A percentile compares a stretch with the other conserved stretches of the same genome.
Evolutionary conservation across 2,329 filamentous ascomycete genomes (phyloP).

Genomic region (Celoporthe dispersa): DNA sequence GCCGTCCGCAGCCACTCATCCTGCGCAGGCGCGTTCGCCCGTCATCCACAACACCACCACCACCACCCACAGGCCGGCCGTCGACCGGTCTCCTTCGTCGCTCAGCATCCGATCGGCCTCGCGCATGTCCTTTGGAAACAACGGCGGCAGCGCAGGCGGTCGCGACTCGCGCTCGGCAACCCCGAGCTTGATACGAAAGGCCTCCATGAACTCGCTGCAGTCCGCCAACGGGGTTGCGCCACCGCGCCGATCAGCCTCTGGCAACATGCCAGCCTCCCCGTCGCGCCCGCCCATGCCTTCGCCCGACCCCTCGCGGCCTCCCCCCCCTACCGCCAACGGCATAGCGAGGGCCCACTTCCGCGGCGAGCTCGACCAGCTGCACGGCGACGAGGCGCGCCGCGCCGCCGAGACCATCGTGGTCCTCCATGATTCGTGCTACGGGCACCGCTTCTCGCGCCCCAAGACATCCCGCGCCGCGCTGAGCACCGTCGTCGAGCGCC

Average conservation of each 20-base stretch:
- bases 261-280: slow-evolving; percentile 48
- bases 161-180: slow-evolving; percentile 52
- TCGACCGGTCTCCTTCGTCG: slow-evolving; percentile 45
- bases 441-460: slow-evolving; percentile 86
- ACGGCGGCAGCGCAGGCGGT: slow-evolving; percentile 33
- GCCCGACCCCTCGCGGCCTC: slow-evolving; percentile 43
- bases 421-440: slow-evolving; percentile 92
- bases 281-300: slow-evolving; percentile 44
- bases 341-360: slow-evolving; percentile 72
- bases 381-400: slow-evolving; percentile 47
- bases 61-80: slow-evolving; percentile 42
- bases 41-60: slow-evolving; percentile 34
- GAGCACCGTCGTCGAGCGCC: slow-evolving; percentile 86
- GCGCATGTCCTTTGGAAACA: slow-evolving; percentile 47
- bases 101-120: slow-evolving; percentile 43
- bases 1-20: slow-evolving; percentile 26
- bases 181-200: slow-evolving; percentile 58
- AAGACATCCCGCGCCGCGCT: slow-evolving; percentile 74
- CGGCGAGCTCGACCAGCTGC: slow-evolving; percentile 69
- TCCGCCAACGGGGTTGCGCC: slow-evolving; percentile 50
- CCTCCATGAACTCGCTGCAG: slow-evolving; percentile 61
- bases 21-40: slow-evolving; percentile 35
- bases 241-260: slow-evolving; percentile 55
- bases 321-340: slow-evolving; percentile 52
- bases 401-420: slow-evolving; percentile 75